Evolutionary conservation across 1,284 basidiomycete species (phyloP), one percentile per base, ranked within the genome.

Genomic region (Microbotryomycetes sp.): DNA sequence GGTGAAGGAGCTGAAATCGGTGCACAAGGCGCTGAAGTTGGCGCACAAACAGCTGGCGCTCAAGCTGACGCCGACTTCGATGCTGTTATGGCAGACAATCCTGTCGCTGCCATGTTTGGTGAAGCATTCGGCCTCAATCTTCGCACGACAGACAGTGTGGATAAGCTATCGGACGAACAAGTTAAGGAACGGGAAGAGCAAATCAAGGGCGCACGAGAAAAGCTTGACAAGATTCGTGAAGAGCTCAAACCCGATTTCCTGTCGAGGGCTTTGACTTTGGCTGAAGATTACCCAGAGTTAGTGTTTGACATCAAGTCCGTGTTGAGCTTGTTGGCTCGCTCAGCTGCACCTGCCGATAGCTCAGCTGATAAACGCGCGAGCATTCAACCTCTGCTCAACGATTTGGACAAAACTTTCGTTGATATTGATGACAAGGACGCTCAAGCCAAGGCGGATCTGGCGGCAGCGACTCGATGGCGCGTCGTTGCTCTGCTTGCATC

Each of bases 251-350:
- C 80, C 5, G 79, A 80, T n/a, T 80, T 94, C 60, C 82, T 86
- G 46, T 78, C 80, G 29, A 84, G 84, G 46, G 84, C 89, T 0
- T 79, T 98, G 49, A 78, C 80, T 14, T 80, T 99, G 29, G 86
- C 94, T 51, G 93, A 97, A 73, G 84, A 87, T 64, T 87, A 92
- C 70, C 84, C 88, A 7, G 85, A 86, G 6, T 81, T 97, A 49
- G 86, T 97, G 52, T 96, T 96, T 72, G 92, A 97, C 72, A 82
- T 96, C 54, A 86, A 88, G 70, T 81, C 81, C 31, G 86, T 63
- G 22, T 64, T 55, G 31, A 56, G 54, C 23, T 60, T 64, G 7
- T 61, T 69, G 52, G 52, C 23, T 53, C 23, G 53, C 3, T 49
- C 25, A 16, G 12, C 22, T 14, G 49, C 60, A 51, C n/a, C n/a